phyloP scores from a whole-genome alignment of 1,284 basidiomycete genomes.

The Polyporus tsugae region DNA sequence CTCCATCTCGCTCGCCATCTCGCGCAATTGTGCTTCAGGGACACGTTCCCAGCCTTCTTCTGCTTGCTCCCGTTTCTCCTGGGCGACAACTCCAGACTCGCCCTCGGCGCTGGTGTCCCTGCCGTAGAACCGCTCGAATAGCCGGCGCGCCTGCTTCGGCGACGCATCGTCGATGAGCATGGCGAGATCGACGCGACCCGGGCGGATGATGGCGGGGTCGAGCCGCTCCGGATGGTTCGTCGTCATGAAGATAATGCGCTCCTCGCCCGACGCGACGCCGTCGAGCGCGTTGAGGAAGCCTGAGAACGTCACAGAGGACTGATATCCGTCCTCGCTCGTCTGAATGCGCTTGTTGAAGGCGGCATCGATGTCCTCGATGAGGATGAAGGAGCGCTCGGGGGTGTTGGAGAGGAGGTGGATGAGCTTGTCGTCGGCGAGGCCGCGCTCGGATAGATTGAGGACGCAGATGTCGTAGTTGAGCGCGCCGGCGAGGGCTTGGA shows the following conservation, averaged over 20 bases:
- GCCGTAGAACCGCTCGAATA: conserved; percentile 90
- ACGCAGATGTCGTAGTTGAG: conserved; percentile 96
- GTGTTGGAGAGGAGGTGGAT: conserved; percentile 94
- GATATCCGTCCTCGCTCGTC: conserved; percentile 90
- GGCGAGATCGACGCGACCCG: conserved; percentile 91
- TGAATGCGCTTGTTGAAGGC: conserved; percentile 94
- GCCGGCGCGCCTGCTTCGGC: conserved; percentile 78
- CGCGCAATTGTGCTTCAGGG: conserved; percentile 51
- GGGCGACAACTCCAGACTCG: background rate
- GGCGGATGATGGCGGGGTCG: conserved; percentile 93
- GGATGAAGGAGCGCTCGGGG: conserved; percentile 91
- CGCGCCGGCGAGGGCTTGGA: conserved; percentile 94
- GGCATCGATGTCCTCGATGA: conserved; percentile 99
- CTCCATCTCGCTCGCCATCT: conserved; percentile 59
- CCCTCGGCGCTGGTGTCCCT: conserved; percentile 40
- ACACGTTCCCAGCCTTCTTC: conserved; percentile 37
- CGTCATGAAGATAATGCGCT: conserved; percentile 99
- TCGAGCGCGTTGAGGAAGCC: conserved; percentile 98
- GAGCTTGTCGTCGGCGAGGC: conserved; percentile 96
- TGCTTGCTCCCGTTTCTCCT: conserved; percentile 40
- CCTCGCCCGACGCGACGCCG: conserved; percentile 96
- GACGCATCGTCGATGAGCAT: conserved; percentile 90
- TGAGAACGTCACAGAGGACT: conserved; percentile 96
- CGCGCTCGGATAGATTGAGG: conserved; percentile 95
- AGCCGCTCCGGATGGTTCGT: conserved; percentile 92